A percentile compares a stretch with the other conserved stretches of the same genome.
Evolutionary conservation across 495 filamentous ascomycete species (phyloP).

Genomic region (Penicillium arizonense): DNA sequence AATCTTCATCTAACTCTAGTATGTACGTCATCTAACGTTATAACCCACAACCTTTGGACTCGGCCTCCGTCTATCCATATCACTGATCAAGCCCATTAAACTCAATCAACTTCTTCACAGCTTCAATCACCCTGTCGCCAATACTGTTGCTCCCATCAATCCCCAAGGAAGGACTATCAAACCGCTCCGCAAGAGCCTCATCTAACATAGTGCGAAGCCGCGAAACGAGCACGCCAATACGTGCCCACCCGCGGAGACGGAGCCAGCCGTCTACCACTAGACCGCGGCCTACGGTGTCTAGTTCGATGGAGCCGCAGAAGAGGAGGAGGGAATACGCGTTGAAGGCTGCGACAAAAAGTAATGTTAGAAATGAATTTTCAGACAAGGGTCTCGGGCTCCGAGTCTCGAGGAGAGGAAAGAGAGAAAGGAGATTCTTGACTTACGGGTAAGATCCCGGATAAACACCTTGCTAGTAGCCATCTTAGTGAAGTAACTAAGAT

Average conservation of each 20-base stretch:
- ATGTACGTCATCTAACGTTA: too few relatives aligned
- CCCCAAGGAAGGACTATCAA: slow-evolving; percentile 66
- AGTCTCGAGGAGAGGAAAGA: background rate
- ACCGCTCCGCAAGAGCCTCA: slow-evolving; percentile 69
- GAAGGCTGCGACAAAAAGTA: slow-evolving; percentile 58
- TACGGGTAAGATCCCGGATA: slow-evolving; percentile 84
- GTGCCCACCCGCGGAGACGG: slow-evolving; percentile 85
- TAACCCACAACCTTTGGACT: background rate
- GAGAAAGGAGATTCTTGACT: slow-evolving; percentile 28
- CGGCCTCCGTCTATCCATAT: slow-evolving; percentile 4
- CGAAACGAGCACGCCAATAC: slow-evolving; percentile 87
- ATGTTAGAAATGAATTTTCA: background rate
- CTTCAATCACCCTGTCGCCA: slow-evolving; percentile 66
- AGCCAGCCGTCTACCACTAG: slow-evolving; percentile 94
- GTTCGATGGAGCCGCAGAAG: slow-evolving; percentile 79
- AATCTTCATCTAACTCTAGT: too few relatives aligned
- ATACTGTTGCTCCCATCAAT: slow-evolving; percentile 15
- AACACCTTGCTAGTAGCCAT: slow-evolving; percentile 90
- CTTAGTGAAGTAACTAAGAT: slow-evolving; percentile 84
- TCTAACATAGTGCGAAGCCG: slow-evolving; percentile 84
- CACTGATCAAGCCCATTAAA: slow-evolving; percentile 80
- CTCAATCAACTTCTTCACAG: slow-evolving; percentile 78
- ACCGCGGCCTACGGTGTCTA: slow-evolving; percentile 87
- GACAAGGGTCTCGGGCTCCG: background rate
- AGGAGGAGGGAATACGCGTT: slow-evolving; percentile 87